These are phyloP conservation scores for Triticum turgidum DNA, from an alignment of 176 grass and related monocot genomes.

Conservation along the genomic window DNA sequence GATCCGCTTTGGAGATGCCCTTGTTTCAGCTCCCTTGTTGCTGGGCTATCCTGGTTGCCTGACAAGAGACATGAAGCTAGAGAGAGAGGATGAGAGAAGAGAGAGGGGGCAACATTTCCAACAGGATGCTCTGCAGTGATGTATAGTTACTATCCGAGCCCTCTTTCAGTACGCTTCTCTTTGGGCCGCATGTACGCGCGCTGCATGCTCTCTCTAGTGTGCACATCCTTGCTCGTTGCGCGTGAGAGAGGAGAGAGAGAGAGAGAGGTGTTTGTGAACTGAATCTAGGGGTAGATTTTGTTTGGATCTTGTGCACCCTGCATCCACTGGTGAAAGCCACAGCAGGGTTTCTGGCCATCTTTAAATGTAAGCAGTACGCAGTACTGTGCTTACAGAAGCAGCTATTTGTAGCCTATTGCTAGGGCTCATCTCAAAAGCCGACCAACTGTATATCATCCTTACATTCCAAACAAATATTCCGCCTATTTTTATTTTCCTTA, in stretches of 20 bases:
- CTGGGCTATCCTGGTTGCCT: constrained; percentile 37
- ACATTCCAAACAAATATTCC: no score
- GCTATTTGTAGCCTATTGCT: constrained; percentile 44
- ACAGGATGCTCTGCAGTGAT: constrained; percentile 57
- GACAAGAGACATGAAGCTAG: constrained; percentile 46
- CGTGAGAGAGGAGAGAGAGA: constrained; percentile 5
- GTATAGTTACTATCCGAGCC: constrained; percentile 77
- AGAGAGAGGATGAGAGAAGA: background rate
- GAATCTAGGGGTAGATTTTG: constrained; percentile 83
- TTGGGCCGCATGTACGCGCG: constrained; percentile 57
- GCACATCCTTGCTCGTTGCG: constrained; percentile 4
- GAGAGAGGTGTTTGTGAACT: constrained; percentile 10
- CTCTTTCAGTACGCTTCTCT: constrained; percentile 57
- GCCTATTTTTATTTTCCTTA: no score
- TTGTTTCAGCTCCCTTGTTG: background rate
- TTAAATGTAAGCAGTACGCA: constrained; percentile 50
- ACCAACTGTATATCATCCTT: background rate
- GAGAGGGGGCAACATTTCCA: constrained; percentile 49
- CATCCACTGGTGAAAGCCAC: constrained; percentile 62
- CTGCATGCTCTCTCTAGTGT: constrained; percentile 23
- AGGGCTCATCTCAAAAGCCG: constrained; percentile 45
- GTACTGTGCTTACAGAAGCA: constrained; percentile 43
- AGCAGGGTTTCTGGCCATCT: constrained; percentile 47
- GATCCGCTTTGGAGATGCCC: no score
- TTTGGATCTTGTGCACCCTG: constrained; percentile 81